A percentile compares a stretch with the other conserved stretches of the same genome.
Conservation (phyloP, 2,329 filamentous ascomycete genomes). For the Pseudogymnoascus sp. region DNA sequence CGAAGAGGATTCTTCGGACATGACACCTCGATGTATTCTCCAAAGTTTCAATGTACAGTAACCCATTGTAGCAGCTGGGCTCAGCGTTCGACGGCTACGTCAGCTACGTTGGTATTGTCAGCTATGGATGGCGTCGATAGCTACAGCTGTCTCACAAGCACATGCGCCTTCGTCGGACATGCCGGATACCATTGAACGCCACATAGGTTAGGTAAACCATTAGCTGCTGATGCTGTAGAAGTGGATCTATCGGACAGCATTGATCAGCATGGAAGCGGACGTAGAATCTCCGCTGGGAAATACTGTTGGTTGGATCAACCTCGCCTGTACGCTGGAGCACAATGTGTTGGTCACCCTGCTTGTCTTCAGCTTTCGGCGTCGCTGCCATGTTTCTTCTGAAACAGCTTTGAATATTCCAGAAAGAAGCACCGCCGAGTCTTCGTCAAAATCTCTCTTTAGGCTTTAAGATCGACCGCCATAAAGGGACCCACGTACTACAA, state of each 20-base stretch:
- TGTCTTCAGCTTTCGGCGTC: background rate
- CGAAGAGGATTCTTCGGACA: background rate
- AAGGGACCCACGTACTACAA: background rate
- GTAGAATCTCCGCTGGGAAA: background rate
- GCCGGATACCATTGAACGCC: background rate
- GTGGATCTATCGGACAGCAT: background rate
- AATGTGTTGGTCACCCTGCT: background rate
- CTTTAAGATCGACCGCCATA: background rate
- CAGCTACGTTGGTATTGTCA: background rate
- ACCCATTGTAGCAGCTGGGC: background rate
- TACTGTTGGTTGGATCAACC: background rate
- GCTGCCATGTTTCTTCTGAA: background rate
- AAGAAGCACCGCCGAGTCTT: background rate
- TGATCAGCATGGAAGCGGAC: background rate
- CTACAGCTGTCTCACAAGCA: background rate
- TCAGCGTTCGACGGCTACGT: background rate
- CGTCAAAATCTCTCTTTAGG: background rate
- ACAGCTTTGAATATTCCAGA: background rate
- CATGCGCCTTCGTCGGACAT: background rate
- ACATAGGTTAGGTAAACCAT: background rate
- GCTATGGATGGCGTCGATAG: background rate
- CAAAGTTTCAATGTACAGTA: background rate
- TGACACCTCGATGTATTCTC: background rate
- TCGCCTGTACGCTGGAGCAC: background rate
- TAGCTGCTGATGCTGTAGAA: background rate